Conservation (phyloP, 2,329 filamentous ascomycete species). For the Monosporascus sp. region DNA sequence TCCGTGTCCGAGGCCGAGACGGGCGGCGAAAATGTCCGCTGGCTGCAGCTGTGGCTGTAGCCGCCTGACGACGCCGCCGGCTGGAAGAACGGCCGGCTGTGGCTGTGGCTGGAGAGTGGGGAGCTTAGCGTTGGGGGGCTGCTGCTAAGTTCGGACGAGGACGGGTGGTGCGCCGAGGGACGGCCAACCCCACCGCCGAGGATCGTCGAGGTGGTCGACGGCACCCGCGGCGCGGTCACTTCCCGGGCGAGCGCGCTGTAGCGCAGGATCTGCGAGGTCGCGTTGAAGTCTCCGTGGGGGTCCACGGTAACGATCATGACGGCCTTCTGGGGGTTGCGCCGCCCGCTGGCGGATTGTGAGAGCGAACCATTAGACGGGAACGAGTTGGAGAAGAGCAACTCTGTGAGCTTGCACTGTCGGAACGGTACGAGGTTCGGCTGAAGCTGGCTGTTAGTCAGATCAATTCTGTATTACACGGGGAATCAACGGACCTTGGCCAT, state of each 20-base stretch:
- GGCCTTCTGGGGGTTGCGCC: slow-evolving; percentile 73
- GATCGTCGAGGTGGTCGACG: slow-evolving; percentile 73
- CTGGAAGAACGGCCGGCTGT: slow-evolving; percentile 37
- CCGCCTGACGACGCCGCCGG: slow-evolving; percentile 26
- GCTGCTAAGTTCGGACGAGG: slow-evolving; percentile 15
- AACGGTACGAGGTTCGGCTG: slow-evolving; percentile 71
- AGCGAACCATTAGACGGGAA: slow-evolving; percentile 57
- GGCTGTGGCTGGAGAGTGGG: slow-evolving; percentile 17
- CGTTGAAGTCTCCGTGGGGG: slow-evolving; percentile 88
- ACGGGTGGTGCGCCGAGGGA: not conserved
- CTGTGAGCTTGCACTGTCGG: slow-evolving; percentile 79
- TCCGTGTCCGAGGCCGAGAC: slow-evolving; percentile 40
- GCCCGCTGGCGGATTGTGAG: slow-evolving; percentile 36
- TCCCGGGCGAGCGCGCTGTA: slow-evolving; percentile 92
- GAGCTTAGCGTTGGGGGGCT: slow-evolving; percentile 18
- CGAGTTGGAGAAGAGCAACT: slow-evolving; percentile 81
- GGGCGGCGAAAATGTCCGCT: slow-evolving; percentile 32
- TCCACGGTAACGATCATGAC: slow-evolving; percentile 97
- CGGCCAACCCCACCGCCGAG: slow-evolving; percentile 28
- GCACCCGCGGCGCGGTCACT: slow-evolving; percentile 84
- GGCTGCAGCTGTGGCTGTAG: slow-evolving; percentile 16
- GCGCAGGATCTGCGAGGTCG: slow-evolving; percentile 89
- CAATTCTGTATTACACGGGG: no score
- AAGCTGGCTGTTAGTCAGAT: no score
- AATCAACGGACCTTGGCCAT: slow-evolving; percentile 59